A percentile compares a stretch with the other conserved stretches of the same genome.
phyloP scores from a whole-genome alignment of 345 rosid species.

The Acer negundo region DNA sequence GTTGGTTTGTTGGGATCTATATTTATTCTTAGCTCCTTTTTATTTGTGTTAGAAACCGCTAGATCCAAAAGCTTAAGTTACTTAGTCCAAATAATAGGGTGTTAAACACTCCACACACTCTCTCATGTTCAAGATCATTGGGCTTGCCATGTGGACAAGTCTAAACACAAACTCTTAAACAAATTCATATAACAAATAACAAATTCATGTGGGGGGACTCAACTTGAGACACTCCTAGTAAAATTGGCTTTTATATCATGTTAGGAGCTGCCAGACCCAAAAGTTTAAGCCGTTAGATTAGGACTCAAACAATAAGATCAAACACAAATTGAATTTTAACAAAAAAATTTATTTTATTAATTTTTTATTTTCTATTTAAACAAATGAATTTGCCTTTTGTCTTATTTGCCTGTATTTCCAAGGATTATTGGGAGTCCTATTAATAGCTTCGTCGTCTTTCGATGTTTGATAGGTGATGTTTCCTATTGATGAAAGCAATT shows the following conservation, averaged over 20 bases:
- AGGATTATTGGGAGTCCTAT: conserved; percentile 8
- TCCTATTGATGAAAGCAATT: conserved; percentile 56
- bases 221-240: background rate
- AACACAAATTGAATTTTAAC: background rate
- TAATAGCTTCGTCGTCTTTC: conserved; percentile 4
- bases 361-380: background rate
- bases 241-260: background rate
- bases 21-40: background rate
- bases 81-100: background rate
- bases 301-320: background rate
- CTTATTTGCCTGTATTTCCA: conserved; percentile 2
- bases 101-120: background rate
- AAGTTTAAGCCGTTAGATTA: background rate
- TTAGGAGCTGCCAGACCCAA: background rate
- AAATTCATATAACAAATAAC: no score
- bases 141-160: background rate
- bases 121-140: background rate
- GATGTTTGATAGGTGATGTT: conserved; percentile 54
- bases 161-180: background rate
- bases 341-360: background rate
- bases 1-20: background rate
- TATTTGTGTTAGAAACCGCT: background rate
- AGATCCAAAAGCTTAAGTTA: background rate
- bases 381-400: background rate
- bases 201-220: background rate